Percentiles rank a stretch among this genome's conserved stretches.
Conservation (phyloP, 2,329 filamentous ascomycete species). For the Aspergillus brasiliensis region DNA sequence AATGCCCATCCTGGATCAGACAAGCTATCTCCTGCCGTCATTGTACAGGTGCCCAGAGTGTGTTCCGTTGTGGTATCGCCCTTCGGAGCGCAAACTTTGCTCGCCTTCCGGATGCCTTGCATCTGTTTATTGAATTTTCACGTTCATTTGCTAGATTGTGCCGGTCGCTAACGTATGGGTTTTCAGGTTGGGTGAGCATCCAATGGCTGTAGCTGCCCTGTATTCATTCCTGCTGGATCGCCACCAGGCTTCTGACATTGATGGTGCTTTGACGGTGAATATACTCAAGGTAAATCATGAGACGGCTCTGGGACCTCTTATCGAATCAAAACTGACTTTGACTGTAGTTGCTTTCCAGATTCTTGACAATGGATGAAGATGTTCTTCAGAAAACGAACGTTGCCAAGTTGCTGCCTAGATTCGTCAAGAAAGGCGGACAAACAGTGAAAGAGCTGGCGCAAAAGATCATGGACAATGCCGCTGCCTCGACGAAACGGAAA, state of each 20-base stretch:
- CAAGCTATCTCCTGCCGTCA: neutral
- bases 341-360: conserved; percentile 54
- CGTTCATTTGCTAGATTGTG: neutral
- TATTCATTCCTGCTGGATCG: conserved; percentile 54
- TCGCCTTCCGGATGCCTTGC: neutral
- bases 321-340: conserved; percentile 25
- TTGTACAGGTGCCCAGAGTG: neutral
- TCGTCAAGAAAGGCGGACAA: conserved; percentile 62
- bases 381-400: conserved; percentile 63
- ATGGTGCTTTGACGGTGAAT: conserved; percentile 46
- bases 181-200: conserved; percentile 53
- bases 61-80: neutral
- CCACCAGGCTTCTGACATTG: conserved; percentile 50
- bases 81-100: neutral
- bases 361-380: conserved; percentile 60
- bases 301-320: neutral
- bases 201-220: conserved; percentile 48
- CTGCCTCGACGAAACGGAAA: conserved; percentile 48
- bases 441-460: conserved; percentile 58
- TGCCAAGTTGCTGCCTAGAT: conserved; percentile 58
- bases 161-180: conserved; percentile 30
- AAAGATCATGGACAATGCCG: conserved; percentile 55
- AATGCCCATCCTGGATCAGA: neutral
- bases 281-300: conserved; percentile 48
- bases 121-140: neutral